A percentile compares a stretch with the other conserved stretches of the same genome.
Evolutionary conservation across 2,329 filamentous ascomycete species (phyloP).

Genomic region (Apiospora hydei): DNA sequence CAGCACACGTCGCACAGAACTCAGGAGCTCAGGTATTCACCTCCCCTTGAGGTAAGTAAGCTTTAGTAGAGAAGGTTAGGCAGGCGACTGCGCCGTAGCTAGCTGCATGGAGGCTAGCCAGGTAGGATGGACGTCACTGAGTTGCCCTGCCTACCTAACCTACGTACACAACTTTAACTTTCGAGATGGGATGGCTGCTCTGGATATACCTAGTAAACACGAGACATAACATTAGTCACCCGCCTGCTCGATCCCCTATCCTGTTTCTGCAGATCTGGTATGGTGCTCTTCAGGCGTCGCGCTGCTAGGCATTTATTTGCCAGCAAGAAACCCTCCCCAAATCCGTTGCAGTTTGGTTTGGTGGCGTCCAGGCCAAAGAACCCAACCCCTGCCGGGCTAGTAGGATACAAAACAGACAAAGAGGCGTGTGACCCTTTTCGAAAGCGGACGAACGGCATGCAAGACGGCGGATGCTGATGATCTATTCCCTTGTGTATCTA

Average conservation of each 20-base stretch:
- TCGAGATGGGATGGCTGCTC: not conserved
- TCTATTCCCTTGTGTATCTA: not conserved
- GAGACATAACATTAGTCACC: not conserved
- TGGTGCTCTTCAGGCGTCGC: not conserved
- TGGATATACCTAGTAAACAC: not conserved
- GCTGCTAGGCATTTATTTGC: not conserved
- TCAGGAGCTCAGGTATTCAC: not conserved
- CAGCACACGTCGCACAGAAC: not conserved
- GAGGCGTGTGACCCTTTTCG: not conserved
- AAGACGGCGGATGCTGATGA: not conserved
- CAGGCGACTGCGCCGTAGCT: not conserved
- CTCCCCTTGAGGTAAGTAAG: too few relatives aligned
- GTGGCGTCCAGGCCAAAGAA: conserved; percentile 10
- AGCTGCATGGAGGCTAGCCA: not conserved
- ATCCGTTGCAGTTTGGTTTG: conserved; percentile 15
- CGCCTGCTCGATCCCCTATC: not conserved
- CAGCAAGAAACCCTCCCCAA: conserved; percentile 3
- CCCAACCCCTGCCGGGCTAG: not conserved
- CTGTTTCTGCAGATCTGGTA: not conserved
- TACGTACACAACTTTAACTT: not conserved
- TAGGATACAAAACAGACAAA: conserved; percentile 8
- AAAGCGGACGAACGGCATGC: conserved; percentile 14
- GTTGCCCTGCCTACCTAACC: not conserved
- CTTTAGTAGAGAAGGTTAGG: not conserved
- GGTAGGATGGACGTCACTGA: not conserved